Evolutionary conservation across 495 filamentous ascomycete species (phyloP), one percentile per base, ranked within the genome.

Genomic region (Choiromyces venosus): DNA sequence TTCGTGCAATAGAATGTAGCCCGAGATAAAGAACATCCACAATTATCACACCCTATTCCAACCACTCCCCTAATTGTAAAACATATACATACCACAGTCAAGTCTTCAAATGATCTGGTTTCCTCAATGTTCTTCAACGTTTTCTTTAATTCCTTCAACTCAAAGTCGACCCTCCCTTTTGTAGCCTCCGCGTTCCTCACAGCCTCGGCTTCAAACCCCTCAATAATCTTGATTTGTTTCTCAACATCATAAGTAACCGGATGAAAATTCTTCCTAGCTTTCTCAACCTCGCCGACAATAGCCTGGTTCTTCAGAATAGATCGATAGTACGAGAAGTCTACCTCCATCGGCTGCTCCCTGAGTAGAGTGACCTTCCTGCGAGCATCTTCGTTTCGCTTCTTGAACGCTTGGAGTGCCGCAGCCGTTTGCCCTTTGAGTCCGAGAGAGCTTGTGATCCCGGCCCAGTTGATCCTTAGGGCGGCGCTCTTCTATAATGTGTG

Each of bases 401-500:
- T 99, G 91, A 99, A 99, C 77, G 92, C 86, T 82, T 92, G 89
- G 67, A 99, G 92, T 69, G 94, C 90, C 75, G 90, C 84, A 72
- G 91, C 93, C 77, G 96, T 99, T 85, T 92, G 91, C 82, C 96
- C 96, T 85, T 91, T 92, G 84, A 99, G 92, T 81, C 95, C 94
- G 81, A 99, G 93, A 80, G 92, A 94, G 83, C 86, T 88, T 83
- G 89, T 89, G 82, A 98, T 88, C 85, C 92, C 93, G 85, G 87
- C 87, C 96, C 96, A 99, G 89, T 99, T 95, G 88, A 99, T 89
- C 89, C 97, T 99, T 85, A 94, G 89, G 86, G 96, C 93, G 86
- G 95, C 94, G 89, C 93, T 96, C 87, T 93, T 91, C 95, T 98
- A 87, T 84, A 76, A 70, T 73, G n/a, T 84, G n/a, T 84, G 72